Base-by-base conservation (phyloP, 441 rosid species). In the Codiaeum variegatum region DNA sequence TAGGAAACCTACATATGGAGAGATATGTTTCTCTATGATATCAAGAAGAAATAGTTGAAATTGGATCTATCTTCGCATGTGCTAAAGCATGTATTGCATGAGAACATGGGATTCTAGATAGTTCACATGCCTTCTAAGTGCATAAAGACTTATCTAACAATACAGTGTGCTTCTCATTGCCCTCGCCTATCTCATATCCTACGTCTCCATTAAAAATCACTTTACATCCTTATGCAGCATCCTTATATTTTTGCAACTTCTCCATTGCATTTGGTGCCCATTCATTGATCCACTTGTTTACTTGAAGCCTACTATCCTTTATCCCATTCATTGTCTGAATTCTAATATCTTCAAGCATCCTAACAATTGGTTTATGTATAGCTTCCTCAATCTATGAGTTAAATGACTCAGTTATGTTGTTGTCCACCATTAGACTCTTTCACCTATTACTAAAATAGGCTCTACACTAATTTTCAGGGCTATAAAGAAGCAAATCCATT, bases 221-320 rank as follows among this genome's bases (percentile, higher is more conserved):
- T 1, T 16, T 47, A 3, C n/a, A 47, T 16, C 6, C 6, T 16
- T 0, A 3, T 0, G n/a, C 6, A 0, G 0, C 4, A 0, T 47
- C n/a, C 2, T 15, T 0, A 0, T 47, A 4, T 0, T 18, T 1
- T 18, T 47, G 5, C 0, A 15, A 47, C 1, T 1, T 18, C 21
- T 47, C n/a, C 5, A 47, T 47, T 0, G 6, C 0, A 0, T 6
- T 3, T 47, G 54, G 54, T 16, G n/a, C 18, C 54, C n/a, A 47
- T 0, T 46, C 21, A 18, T 13, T 13, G 0, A 47, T 4, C 54
- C 54, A 47, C 1, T 47, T 47, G 0, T 13, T 2, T 16, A 3
- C n/a, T 19, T 47, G 1, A 3, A n/a, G n/a, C n/a, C n/a, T n/a
- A n/a, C n/a, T 47, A 0, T 55, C 60, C 15, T 3, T n/a, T 0